Percentiles rank a stretch among this genome's conserved stretches.
These are phyloP conservation scores for Cryptococcus sp. DNA, from an alignment of 1,284 basidiomycete genomes.

Conservation along the genomic window DNA sequence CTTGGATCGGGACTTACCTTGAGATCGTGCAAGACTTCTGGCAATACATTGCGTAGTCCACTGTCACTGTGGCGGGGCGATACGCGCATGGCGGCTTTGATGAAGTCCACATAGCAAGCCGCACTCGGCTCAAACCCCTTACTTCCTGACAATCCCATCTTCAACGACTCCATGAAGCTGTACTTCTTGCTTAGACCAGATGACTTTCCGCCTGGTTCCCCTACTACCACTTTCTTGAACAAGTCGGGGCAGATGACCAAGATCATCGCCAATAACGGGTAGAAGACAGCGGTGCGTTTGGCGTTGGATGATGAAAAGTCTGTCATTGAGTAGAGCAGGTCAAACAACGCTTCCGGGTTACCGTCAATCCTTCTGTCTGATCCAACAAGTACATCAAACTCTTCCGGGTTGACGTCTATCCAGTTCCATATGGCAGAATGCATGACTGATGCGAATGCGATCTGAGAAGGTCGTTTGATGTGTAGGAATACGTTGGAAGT, in stretches of 20 bases:
- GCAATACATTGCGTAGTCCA: conserved; percentile 63
- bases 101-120: conserved; percentile 74
- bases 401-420: conserved; percentile 75
- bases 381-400: conserved; percentile 70
- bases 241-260: conserved; percentile 74
- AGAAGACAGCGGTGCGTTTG: conserved; percentile 56
- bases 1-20: conserved; percentile 64
- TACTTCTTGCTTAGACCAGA: conserved; percentile 47
- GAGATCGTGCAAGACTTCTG: conserved; percentile 68
- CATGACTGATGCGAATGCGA: conserved; percentile 67
- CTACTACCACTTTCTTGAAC: conserved; percentile 51
- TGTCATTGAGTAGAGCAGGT: conserved; percentile 61
- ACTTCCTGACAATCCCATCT: conserved; percentile 34
- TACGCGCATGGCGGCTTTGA: conserved; percentile 70
- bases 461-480: conserved; percentile 71
- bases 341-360: conserved; percentile 75
- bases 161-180: conserved; percentile 48
- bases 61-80: conserved; percentile 54
- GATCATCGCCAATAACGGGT: conserved; percentile 76
- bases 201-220: conserved; percentile 31
- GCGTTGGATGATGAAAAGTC: conserved; percentile 48
- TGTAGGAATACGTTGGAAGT: conserved; percentile 77
- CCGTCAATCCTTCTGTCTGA: conserved; percentile 65
- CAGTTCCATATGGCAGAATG: conserved; percentile 86
- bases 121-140: conserved; percentile 38